Percentiles rank a stretch among this genome's conserved stretches.
Conservation (phyloP, 2,329 filamentous ascomycete species). For the Colletotrichum viniferum region DNA sequence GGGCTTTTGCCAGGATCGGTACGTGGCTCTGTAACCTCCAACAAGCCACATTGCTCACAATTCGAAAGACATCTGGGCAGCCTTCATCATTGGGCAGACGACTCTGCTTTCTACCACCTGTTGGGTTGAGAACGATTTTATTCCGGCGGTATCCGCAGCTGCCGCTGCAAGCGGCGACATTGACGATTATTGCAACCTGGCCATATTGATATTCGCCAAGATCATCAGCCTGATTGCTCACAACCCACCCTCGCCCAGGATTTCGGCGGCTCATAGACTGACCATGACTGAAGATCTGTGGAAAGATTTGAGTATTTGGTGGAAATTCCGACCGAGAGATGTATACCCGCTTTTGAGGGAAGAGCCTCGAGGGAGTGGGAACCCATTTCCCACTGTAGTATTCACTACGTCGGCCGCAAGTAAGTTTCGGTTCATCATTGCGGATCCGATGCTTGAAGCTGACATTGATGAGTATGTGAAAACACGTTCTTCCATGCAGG, state of each 20-base stretch:
- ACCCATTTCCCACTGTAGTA: background rate
- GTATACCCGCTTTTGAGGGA: background rate
- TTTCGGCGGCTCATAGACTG: background rate
- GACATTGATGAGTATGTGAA: constrained; percentile 6
- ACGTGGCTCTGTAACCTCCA: background rate
- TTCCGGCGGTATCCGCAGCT: background rate
- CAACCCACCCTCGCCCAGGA: background rate
- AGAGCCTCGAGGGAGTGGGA: background rate
- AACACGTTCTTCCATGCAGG: constrained; percentile 19
- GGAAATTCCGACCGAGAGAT: background rate
- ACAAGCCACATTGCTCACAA: background rate
- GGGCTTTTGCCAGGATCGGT: constrained; percentile 19
- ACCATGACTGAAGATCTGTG: background rate
- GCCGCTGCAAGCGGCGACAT: background rate
- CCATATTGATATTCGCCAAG: constrained; percentile 13
- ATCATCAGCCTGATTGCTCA: constrained; percentile 4
- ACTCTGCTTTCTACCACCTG: constrained; percentile 11
- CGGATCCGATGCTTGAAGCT: background rate
- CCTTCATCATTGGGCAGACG: constrained; percentile 8
- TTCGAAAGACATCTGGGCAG: constrained; percentile 15
- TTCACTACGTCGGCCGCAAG: background rate
- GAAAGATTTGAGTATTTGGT: background rate
- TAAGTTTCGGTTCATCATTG: background rate
- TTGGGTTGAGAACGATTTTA: constrained; percentile 17
- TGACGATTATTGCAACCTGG: constrained; percentile 19